These are phyloP conservation scores for Hypoxylon sp. DNA, from an alignment of 2,329 filamentous ascomycete species.

Conservation along the genomic window DNA sequence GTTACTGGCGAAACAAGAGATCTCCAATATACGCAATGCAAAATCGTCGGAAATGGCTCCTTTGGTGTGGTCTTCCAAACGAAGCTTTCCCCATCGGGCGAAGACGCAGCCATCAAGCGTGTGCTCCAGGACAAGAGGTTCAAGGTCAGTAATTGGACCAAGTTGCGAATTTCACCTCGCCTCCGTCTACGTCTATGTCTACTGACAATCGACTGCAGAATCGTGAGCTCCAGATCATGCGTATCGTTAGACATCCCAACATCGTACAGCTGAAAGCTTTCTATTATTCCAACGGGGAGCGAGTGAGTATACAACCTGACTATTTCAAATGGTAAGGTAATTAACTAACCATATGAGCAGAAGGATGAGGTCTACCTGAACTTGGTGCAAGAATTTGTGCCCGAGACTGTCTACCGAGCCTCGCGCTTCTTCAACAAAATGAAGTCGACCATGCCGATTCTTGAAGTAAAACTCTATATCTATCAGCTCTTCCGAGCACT, in stretches of 20 bases:
- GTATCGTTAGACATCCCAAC: conserved; percentile 98
- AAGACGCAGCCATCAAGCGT: conserved; percentile 99
- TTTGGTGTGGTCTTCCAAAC: conserved; percentile 99
- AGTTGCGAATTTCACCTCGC: conserved; percentile 1
- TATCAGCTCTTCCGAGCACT: conserved; percentile 99
- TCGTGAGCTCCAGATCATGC: conserved; percentile 99
- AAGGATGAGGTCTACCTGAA: conserved; percentile 99
- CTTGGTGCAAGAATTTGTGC: conserved; percentile 96
- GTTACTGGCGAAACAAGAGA: conserved; percentile 96
- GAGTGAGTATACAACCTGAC: conserved; percentile 71
- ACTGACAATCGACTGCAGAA: conserved; percentile 72
- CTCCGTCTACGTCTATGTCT: conserved; percentile 21
- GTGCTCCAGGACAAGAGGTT: conserved; percentile 99
- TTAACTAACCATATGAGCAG: conserved; percentile 60
- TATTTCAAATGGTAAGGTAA: conserved; percentile 6
- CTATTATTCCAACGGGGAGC: conserved; percentile 99
- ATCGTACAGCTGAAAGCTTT: conserved; percentile 99
- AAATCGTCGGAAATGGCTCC: conserved; percentile 98
- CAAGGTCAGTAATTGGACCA: conserved; percentile 76
- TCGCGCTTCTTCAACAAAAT: conserved; percentile 99
- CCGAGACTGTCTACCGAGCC: conserved; percentile 97
- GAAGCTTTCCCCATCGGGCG: conserved; percentile 96
- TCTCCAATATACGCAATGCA: conserved; percentile 98
- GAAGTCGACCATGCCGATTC: conserved; percentile 99
- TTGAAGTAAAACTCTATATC: conserved; percentile 99